These are phyloP conservation scores for Xylaria longipes DNA, from an alignment of 495 filamentous ascomycete genomes.

Conservation along the genomic window DNA sequence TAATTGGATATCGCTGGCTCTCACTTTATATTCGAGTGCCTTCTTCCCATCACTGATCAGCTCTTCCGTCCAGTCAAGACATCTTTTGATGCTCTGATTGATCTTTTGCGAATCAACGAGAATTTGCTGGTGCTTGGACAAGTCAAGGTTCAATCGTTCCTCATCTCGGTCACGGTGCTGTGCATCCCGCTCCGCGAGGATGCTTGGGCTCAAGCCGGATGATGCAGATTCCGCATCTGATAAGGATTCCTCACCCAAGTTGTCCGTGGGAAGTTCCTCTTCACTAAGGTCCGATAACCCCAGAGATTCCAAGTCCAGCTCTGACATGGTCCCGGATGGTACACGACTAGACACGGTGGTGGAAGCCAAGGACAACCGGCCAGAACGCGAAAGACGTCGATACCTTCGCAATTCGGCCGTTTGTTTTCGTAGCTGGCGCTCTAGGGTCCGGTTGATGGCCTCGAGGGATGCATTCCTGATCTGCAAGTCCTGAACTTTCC, in stretches of 20 bases:
- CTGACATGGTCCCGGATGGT: slow-evolving; percentile 36
- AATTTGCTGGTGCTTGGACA: slow-evolving; percentile 86
- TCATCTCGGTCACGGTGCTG: slow-evolving; percentile 69
- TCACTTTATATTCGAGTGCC: slow-evolving; percentile 81
- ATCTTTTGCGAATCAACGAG: slow-evolving; percentile 89
- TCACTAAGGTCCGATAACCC: slow-evolving; percentile 61
- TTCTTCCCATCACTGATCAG: slow-evolving; percentile 87
- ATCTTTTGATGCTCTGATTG: slow-evolving; percentile 90
- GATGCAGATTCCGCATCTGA: slow-evolving; percentile 51
- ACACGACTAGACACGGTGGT: slow-evolving; percentile 33
- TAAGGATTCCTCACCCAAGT: slow-evolving; percentile 41
- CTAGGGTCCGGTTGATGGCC: slow-evolving; percentile 94
- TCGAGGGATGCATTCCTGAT: slow-evolving; percentile 96
- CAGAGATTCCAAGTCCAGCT: slow-evolving; percentile 36
- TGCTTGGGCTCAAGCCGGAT: slow-evolving; percentile 54
- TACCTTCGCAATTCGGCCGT: slow-evolving; percentile 85
- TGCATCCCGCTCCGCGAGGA: slow-evolving; percentile 51
- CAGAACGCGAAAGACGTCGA: slow-evolving; percentile 78
- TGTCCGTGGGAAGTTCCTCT: slow-evolving; percentile 49
- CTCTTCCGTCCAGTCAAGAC: slow-evolving; percentile 83
- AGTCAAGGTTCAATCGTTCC: slow-evolving; percentile 77
- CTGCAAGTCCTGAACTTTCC: slow-evolving; percentile 96
- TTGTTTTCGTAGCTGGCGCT: slow-evolving; percentile 90
- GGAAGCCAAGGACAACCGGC: slow-evolving; percentile 64
- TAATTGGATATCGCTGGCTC: slow-evolving; percentile 76